A percentile compares a stretch with the other conserved stretches of the same genome.
Conservation (phyloP, 1,284 basidiomycete species). For the Irpex sp. region DNA sequence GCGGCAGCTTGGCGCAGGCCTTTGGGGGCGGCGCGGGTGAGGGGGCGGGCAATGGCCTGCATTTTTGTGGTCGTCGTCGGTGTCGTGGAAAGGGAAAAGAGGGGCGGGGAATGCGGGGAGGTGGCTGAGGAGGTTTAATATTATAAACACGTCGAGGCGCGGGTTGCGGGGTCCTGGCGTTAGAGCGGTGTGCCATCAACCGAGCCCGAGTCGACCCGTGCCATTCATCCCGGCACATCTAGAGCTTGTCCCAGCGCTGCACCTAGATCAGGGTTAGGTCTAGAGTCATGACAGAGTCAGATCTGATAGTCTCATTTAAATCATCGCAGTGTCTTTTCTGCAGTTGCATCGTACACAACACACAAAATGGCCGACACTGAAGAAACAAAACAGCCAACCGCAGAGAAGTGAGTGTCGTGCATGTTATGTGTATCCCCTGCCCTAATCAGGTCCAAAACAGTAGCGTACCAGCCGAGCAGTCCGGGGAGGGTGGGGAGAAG, state of each 20-base stretch:
- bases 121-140: conserved; percentile 2
- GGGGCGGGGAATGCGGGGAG: conserved; percentile 5
- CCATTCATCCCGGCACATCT: conserved; percentile 1
- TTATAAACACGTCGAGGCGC: neutral
- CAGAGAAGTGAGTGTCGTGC: conserved; percentile 18
- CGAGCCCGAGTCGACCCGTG: conserved; percentile 13
- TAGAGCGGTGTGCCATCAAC: neutral
- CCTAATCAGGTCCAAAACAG: neutral
- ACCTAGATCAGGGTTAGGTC: conserved; percentile 6
- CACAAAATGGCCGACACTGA: conserved; percentile 18
- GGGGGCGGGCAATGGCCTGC: conserved; percentile 31
- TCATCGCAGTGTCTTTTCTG: neutral
- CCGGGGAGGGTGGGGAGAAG: conserved; percentile 32
- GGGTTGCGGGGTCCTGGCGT: neutral
- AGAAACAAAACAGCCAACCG: conserved; percentile 13
- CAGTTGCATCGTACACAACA: neutral
- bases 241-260: conserved; percentile 1
- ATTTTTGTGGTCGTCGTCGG: conserved; percentile 17
- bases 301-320: conserved; percentile 4
- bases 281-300: neutral
- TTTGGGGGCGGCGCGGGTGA: conserved; percentile 25
- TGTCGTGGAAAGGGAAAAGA: conserved; percentile 8
- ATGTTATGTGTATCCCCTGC: neutral
- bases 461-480: neutral
- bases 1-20: conserved; percentile 27